phyloP scores from a whole-genome alignment of 1,284 basidiomycete species.

The Termitomyces sp. region DNA sequence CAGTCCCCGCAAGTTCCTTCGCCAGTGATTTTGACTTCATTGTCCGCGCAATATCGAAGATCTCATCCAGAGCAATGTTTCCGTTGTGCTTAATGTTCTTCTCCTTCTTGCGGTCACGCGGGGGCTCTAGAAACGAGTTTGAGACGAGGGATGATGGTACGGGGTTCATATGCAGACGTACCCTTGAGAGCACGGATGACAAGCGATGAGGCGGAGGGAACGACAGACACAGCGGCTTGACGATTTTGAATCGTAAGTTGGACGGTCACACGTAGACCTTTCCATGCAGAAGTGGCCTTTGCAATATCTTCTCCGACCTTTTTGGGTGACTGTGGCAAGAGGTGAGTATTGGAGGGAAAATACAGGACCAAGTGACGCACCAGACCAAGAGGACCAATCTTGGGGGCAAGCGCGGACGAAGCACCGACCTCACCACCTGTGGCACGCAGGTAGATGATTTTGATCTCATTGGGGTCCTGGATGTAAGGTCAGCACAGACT shows the following conservation, averaged over 20 bases:
- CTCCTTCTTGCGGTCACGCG: constrained; percentile 99
- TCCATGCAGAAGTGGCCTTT: constrained; percentile 98
- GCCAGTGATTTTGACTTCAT: constrained; percentile 96
- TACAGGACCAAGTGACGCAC: constrained; percentile 47
- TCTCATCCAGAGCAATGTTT: constrained; percentile 94
- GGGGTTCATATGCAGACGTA: constrained; percentile 30
- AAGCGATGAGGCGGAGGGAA: constrained; percentile 96
- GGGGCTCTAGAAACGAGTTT: constrained; percentile 69
- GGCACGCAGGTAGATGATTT: constrained; percentile 99
- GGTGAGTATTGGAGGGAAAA: constrained; percentile 6
- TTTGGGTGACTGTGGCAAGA: constrained; percentile 82
- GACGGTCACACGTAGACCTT: constrained; percentile 98
- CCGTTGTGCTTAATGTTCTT: constrained; percentile 99
- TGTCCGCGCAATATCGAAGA: constrained; percentile 92
- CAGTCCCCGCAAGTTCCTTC: constrained; percentile 85
- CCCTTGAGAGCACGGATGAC: constrained; percentile 99
- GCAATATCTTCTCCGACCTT: constrained; percentile 99
- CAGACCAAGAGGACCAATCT: constrained; percentile 99
- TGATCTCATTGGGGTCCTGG: constrained; percentile 90
- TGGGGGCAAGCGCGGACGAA: constrained; percentile 96
- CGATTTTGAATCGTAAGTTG: constrained; percentile 99
- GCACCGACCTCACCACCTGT: constrained; percentile 99
- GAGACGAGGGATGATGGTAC: neutral
- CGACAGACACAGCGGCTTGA: constrained; percentile 95
- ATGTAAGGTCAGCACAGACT: constrained; percentile 15